Conservation (phyloP, 371 early-diverging fungal species). For the Lichtheimia ornata region DNA sequence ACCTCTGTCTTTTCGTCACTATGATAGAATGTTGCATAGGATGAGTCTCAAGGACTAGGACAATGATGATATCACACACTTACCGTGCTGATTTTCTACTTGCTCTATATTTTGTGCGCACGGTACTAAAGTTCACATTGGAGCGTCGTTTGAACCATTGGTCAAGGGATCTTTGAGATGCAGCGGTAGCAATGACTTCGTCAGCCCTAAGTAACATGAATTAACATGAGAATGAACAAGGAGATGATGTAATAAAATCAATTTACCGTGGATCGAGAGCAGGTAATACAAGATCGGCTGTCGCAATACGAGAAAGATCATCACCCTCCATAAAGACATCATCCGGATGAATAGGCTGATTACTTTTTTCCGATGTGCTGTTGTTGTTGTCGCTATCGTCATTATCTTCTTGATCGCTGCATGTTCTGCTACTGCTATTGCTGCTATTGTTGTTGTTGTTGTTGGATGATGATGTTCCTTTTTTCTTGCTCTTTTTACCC, state of each 20-base stretch:
- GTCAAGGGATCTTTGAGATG: constrained; percentile 16
- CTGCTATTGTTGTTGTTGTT: constrained; percentile 10
- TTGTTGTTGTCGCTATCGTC: background rate
- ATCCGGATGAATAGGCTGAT: background rate
- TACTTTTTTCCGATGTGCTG: constrained; percentile 1
- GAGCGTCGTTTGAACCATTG: constrained; percentile 21
- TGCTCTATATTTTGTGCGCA: constrained; percentile 36
- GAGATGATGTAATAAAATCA: background rate
- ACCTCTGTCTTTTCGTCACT: constrained; percentile 26
- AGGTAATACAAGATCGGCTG: constrained; percentile 40
- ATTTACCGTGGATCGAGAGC: constrained; percentile 48
- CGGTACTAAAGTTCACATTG: constrained; percentile 28
- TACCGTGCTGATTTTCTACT: constrained; percentile 38
- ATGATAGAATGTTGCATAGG: background rate
- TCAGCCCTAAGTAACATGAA: constrained; percentile 13
- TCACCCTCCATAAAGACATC: constrained; percentile 1
- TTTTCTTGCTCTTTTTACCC: background rate
- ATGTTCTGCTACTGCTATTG: constrained; percentile 4
- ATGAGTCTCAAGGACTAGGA: no score
- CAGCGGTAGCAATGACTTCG: constrained; percentile 23
- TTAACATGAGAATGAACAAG: background rate
- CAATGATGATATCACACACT: no score
- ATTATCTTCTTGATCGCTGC: constrained; percentile 9
- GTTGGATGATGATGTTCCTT: constrained; percentile 1
- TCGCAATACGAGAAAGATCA: background rate